Evolutionary conservation across 2,329 filamentous ascomycete genomes (phyloP).

Genomic region (Diaporthe humulicola): DNA sequence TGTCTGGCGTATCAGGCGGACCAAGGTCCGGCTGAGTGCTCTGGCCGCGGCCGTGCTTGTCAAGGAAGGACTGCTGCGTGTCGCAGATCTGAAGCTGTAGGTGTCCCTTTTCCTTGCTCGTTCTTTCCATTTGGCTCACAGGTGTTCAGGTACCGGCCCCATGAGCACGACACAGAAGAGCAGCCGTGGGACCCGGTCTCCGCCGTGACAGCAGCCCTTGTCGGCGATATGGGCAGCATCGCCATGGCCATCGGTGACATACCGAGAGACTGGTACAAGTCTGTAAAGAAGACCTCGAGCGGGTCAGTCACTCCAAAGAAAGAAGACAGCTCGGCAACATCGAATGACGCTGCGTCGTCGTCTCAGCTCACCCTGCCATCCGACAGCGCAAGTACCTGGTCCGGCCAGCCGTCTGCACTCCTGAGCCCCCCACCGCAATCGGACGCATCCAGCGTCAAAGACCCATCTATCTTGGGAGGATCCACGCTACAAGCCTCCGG

Average conservation of each 20-base stretch:
- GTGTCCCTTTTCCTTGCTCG: constrained; percentile 41
- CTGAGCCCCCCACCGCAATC: background rate
- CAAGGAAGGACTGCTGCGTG: constrained; percentile 73
- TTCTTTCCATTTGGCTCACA: constrained; percentile 33
- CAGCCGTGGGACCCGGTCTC: constrained; percentile 85
- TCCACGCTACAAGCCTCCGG: constrained; percentile 24
- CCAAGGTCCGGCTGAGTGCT: constrained; percentile 76
- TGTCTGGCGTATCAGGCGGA: constrained; percentile 80
- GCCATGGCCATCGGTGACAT: constrained; percentile 86
- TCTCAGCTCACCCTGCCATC: constrained; percentile 33
- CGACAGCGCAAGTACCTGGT: constrained; percentile 29
- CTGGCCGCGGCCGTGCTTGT: constrained; percentile 80
- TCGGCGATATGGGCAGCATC: constrained; percentile 86
- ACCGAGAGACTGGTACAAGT: constrained; percentile 68
- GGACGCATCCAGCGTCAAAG: constrained; percentile 22
- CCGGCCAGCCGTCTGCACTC: constrained; percentile 20
- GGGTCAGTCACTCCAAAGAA: constrained; percentile 21
- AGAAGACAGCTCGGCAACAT: constrained; percentile 22
- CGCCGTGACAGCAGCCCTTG: constrained; percentile 80
- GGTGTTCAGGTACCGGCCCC: constrained; percentile 58
- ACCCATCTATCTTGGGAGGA: constrained; percentile 8
- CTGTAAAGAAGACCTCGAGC: constrained; percentile 39
- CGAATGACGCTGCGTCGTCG: constrained; percentile 23
- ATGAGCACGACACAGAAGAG: constrained; percentile 82
- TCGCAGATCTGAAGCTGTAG: constrained; percentile 80